Evolutionary conservation across 352 stramenopile species (phyloP).

Genomic region (Pilasporangium apinafurcum): DNA sequence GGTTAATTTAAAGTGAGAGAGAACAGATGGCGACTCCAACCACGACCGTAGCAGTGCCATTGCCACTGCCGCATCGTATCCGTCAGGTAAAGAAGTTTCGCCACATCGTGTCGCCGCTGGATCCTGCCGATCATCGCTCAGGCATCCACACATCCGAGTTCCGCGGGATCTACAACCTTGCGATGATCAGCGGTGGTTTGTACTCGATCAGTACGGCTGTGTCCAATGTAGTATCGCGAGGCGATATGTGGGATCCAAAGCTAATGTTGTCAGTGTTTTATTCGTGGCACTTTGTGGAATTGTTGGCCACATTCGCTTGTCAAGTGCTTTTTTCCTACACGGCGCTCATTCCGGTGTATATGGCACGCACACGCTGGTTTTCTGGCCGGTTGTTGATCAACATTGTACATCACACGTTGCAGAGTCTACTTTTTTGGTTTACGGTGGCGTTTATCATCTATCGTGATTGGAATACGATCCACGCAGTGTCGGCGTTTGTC

Average conservation of each 20-base stretch:
- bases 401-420: slow-evolving; percentile 60
- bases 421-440: slow-evolving; percentile 70
- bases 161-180: slow-evolving; percentile 70
- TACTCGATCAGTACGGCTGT: slow-evolving; percentile 61
- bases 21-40: too few relatives aligned
- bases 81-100: slow-evolving; percentile 52
- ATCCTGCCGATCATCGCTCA: slow-evolving; percentile 56
- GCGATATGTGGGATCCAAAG: slow-evolving; percentile 41
- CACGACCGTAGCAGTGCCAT: too few relatives aligned
- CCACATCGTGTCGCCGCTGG: slow-evolving; percentile 51
- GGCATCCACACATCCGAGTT: slow-evolving; percentile 76
- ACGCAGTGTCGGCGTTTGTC: slow-evolving; percentile 68
- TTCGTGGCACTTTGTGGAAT: slow-evolving; percentile 64
- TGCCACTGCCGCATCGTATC: too few relatives aligned
- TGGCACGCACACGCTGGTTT: slow-evolving; percentile 32
- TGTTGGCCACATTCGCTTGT: slow-evolving; percentile 58
- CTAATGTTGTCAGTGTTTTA: slow-evolving; percentile 66
- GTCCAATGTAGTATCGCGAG: slow-evolving; percentile 40
- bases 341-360: slow-evolving; percentile 63
- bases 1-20: too few relatives aligned
- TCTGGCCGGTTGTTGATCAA: slow-evolving; percentile 47
- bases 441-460: slow-evolving; percentile 60
- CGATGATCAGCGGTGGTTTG: slow-evolving; percentile 49
- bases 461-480: slow-evolving; percentile 69
- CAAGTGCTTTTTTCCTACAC: slow-evolving; percentile 70